phyloP scores from a whole-genome alignment of 2,329 filamentous ascomycete genomes.

The Thelonectria discophora region DNA sequence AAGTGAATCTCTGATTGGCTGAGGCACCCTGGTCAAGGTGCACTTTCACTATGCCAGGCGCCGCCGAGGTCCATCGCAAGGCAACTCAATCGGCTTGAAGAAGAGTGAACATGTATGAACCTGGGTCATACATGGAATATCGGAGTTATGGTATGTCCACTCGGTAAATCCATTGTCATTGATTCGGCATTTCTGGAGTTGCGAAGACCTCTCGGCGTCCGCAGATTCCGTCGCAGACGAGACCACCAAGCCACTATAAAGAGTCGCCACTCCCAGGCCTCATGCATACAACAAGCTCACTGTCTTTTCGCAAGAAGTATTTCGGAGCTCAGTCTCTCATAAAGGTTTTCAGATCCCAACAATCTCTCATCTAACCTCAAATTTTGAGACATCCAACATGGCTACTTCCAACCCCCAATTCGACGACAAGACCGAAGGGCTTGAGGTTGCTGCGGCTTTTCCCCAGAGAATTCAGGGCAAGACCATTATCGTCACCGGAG shows the following conservation, averaged over 20 bases:
- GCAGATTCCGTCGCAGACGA: too few species aligned
- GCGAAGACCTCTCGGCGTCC: too few species aligned
- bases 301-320: not conserved
- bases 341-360: too few species aligned
- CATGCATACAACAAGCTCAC: not conserved
- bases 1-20: constrained; percentile 23
- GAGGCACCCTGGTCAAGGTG: not conserved
- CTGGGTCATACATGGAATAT: not conserved
- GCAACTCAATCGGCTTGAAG: not conserved
- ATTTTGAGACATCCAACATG: not conserved
- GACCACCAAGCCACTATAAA: too few species aligned
- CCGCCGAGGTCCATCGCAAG: not conserved
- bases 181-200: not conserved
- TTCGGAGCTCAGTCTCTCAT: not conserved
- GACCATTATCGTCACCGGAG: constrained; percentile 50
- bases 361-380: not conserved
- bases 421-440: constrained; percentile 28
- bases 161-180: not conserved
- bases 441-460: constrained; percentile 35
- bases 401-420: constrained; percentile 37
- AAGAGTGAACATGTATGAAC: not conserved
- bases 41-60: too few species aligned
- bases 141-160: not conserved
- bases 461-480: constrained; percentile 42
- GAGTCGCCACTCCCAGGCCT: not conserved